Evolutionary conservation across 345 rosid genomes (phyloP), one percentile per base, ranked within the genome.

Genomic region (Eucalyptus sp.): DNA sequence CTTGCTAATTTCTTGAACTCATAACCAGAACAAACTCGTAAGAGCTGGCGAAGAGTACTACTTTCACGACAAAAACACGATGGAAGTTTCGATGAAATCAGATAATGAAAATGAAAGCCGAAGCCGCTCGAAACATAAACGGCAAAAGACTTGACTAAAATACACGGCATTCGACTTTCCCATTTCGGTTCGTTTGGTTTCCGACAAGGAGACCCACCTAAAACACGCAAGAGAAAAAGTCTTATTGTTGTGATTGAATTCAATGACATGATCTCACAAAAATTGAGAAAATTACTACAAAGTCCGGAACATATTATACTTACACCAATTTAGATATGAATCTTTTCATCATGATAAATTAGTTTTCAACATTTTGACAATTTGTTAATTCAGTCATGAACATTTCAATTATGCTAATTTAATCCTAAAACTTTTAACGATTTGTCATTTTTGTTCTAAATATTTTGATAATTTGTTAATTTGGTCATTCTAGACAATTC

Each of bases 321-420:
- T 18, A 8, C 4, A 2, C 2, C 4, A 52, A 18, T 52, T 52
- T 2, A 18, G 0, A 12, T 12, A 18, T 52, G 2, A 52, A 52
- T 52, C 10, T 52, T 52, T 52, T 52, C 9, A 18, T 52, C 8
- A 17, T 7, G 56, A 52, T 2, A 7, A 52, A 20, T 52, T 52
- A 52, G 58, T 52, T 52, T 52, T 52, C 24, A 7, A 52, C 1
- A 52, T 52, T 18, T 52, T 52, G 24, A 52, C 4, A 1, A 52
- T 52, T 52, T 18, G 0, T 18, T 4, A 18, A 18, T 52, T 52
- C 0, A 18, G 0, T 52, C 0, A 4, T 18, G 2, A 20, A 52
- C 4, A 52, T 52, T 18, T 52, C 1, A 7, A 52, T 52, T 8
- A 3, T 7, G 2, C 2, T 52, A 52, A 52, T 52, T 52, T 20